These are phyloP conservation scores for Perilla frutescens DNA, from an alignment of 257 asterid species.

Conservation along the genomic window DNA sequence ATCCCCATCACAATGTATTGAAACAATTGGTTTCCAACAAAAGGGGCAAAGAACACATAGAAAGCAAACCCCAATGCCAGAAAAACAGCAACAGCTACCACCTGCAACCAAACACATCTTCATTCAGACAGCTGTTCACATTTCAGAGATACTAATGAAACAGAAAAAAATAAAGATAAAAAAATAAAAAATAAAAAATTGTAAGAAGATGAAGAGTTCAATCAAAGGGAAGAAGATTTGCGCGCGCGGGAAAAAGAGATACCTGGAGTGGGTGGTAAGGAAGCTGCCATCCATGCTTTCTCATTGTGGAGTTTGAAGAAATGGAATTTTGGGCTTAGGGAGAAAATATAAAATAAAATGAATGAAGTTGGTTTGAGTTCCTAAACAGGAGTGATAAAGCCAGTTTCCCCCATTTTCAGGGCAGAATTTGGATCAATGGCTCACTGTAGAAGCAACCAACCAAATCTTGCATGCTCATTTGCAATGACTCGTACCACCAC, in stretches of 20 bases:
- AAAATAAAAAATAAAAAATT: neutral
- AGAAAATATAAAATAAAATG: conserved; percentile 7
- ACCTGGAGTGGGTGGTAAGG: conserved; percentile 99
- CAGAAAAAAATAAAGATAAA: neutral
- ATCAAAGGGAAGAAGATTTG: neutral
- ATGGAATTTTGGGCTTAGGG: conserved; percentile 31
- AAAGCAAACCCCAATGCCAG: conserved; percentile 98
- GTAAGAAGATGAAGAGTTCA: conserved; percentile 4
- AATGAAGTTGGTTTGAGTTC: conserved; percentile 35
- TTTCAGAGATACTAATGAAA: neutral
- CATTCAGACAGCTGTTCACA: conserved; percentile 30
- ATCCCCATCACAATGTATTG: conserved; percentile 87
- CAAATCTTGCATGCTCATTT: conserved; percentile 63
- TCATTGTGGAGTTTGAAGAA: conserved; percentile 61
- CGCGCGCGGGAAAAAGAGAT: conserved; percentile 19
- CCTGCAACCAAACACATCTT: conserved; percentile 56
- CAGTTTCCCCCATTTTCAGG: conserved; percentile 54
- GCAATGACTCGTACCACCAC: conserved; percentile 21
- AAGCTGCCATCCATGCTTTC: conserved; percentile 99
- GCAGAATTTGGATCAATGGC: conserved; percentile 49
- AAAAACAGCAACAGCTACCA: conserved; percentile 98
- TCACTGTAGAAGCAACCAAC: conserved; percentile 42
- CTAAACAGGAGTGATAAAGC: conserved; percentile 32
- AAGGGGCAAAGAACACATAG: conserved; percentile 99
- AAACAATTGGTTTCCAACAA: conserved; percentile 83